Evolutionary conservation across 371 early-diverging fungal genomes (phyloP).

Genomic region (Lichtheimia ornata): DNA sequence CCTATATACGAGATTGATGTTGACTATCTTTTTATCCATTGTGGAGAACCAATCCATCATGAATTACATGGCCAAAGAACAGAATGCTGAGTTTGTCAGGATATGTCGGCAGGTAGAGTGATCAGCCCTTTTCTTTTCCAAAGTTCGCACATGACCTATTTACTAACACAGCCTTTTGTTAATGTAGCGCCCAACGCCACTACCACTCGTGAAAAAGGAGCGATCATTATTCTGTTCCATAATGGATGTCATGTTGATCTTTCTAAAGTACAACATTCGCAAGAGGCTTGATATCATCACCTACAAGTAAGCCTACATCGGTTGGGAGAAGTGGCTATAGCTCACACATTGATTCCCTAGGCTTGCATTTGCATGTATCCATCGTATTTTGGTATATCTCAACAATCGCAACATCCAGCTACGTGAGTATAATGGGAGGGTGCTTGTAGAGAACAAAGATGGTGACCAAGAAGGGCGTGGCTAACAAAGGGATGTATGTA

Average conservation of each 20-base stretch:
- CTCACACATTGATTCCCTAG: slow-evolving; percentile 9
- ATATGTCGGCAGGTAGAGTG: slow-evolving; percentile 40
- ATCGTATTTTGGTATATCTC: slow-evolving; percentile 41
- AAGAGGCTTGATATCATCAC: slow-evolving; percentile 55
- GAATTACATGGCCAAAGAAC: slow-evolving; percentile 26
- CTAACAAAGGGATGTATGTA: slow-evolving; percentile 7
- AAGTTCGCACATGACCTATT: neutral
- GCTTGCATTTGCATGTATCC: slow-evolving; percentile 44
- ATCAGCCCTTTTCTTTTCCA: neutral
- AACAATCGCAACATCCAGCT: slow-evolving; percentile 43
- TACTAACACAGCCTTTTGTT: neutral
- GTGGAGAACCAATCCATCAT: slow-evolving; percentile 37
- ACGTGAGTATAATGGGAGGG: slow-evolving; percentile 24
- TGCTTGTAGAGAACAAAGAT: no score
- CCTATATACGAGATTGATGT: slow-evolving; percentile 44
- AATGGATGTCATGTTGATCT: slow-evolving; percentile 48
- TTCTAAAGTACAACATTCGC: slow-evolving; percentile 55
- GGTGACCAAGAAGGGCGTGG: no score
- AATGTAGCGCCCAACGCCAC: slow-evolving; percentile 42
- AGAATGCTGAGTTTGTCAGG: slow-evolving; percentile 15
- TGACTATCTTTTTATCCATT: slow-evolving; percentile 42
- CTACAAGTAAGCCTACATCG: slow-evolving; percentile 37
- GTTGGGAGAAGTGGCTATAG: neutral
- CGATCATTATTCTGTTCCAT: slow-evolving; percentile 40
- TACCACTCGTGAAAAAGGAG: slow-evolving; percentile 48